A percentile compares a stretch with the other conserved stretches of the same genome.
Evolutionary conservation across 352 stramenopile species (phyloP).

Genomic region (Pythium rhizo-oryzae): DNA sequence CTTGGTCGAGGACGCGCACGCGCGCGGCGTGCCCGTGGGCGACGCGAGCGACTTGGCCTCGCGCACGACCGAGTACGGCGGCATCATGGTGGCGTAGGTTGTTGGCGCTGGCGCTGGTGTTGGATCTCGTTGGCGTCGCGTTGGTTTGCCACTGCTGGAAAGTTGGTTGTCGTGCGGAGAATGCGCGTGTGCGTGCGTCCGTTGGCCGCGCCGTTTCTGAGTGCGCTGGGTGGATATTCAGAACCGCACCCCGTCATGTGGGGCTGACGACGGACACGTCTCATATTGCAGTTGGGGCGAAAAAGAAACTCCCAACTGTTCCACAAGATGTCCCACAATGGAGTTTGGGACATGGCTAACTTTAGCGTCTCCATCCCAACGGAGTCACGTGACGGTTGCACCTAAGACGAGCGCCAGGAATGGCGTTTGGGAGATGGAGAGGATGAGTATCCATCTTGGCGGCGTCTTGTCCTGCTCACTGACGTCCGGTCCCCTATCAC

Average conservation of each 20-base stretch:
- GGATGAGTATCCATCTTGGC: background rate
- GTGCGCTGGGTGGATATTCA: background rate
- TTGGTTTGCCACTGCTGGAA: background rate
- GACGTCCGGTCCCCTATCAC: no score
- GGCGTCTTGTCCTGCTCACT: background rate
- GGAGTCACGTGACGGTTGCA: background rate
- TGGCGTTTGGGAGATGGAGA: background rate
- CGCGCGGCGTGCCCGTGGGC: background rate
- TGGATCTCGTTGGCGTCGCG: background rate
- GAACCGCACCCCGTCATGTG: background rate
- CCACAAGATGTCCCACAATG: slow-evolving; percentile 5
- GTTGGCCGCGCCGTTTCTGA: background rate
- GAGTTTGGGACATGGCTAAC: slow-evolving; percentile 32
- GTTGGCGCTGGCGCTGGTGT: background rate
- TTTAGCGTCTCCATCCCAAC: slow-evolving; percentile 13
- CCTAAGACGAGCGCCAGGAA: background rate
- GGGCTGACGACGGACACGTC: slow-evolving; percentile 15
- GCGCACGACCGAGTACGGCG: slow-evolving; percentile 18
- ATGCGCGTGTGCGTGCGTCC: background rate
- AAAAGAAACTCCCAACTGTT: background rate
- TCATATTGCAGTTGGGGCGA: slow-evolving; percentile 8
- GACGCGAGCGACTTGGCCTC: slow-evolving; percentile 10
- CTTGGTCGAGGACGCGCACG: background rate
- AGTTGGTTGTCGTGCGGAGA: background rate
- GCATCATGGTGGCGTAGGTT: slow-evolving; percentile 8